These are phyloP conservation scores for Starmerella apis DNA, from an alignment of 805 yeast species.

Conservation along the genomic window DNA sequence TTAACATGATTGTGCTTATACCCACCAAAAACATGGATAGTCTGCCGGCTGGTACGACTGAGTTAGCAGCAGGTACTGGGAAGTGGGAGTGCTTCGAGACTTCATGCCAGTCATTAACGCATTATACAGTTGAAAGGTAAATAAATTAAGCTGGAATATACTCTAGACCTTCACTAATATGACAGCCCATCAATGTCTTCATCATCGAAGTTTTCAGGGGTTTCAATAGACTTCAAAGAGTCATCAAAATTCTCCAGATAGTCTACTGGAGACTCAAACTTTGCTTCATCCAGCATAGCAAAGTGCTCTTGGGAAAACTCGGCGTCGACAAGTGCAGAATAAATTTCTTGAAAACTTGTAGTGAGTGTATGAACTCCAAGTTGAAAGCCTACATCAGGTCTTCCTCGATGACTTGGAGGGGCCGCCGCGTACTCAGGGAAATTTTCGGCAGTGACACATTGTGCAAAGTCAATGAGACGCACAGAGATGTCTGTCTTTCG, in stretches of 20 bases:
- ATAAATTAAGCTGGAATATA: background rate
- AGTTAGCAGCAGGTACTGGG: constrained; percentile 67
- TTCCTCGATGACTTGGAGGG: constrained; percentile 58
- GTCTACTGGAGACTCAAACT: constrained; percentile 5
- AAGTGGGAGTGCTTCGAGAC: constrained; percentile 53
- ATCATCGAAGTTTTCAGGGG: background rate
- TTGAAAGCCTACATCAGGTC: constrained; percentile 73
- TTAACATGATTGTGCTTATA: constrained; percentile 39
- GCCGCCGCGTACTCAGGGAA: constrained; percentile 39
- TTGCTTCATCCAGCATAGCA: constrained; percentile 9
- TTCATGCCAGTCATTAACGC: background rate
- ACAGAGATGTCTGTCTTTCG: constrained; percentile 26
- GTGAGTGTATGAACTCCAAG: constrained; percentile 68
- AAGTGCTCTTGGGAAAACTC: constrained; percentile 25
- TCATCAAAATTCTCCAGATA: constrained; percentile 15
- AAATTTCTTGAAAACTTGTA: constrained; percentile 54
- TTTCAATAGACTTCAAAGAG: background rate
- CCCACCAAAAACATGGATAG: constrained; percentile 36
- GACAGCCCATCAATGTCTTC: constrained; percentile 4
- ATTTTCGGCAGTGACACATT: constrained; percentile 64
- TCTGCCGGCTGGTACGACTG: too few relatives aligned
- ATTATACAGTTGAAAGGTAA: background rate
- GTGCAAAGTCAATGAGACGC: constrained; percentile 89
- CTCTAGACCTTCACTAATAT: background rate
- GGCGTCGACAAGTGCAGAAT: constrained; percentile 43